Conservation (phyloP, 345 rosid species). For the Raphanus sativus region DNA sequence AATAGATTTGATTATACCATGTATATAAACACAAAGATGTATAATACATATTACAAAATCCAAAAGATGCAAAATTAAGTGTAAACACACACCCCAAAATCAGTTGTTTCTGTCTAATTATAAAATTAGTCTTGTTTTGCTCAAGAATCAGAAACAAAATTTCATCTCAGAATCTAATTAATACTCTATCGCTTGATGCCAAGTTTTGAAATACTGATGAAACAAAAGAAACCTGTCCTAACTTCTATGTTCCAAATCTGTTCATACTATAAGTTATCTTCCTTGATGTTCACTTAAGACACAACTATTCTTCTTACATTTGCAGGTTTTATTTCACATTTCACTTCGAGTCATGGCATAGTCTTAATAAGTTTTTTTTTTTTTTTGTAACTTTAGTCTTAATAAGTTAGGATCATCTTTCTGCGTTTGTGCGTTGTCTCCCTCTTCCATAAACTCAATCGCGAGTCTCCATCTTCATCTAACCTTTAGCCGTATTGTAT, state of each 20-base stretch:
- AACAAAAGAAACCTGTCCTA: conserved; percentile 3
- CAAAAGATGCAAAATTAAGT: not conserved
- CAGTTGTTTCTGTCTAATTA: not conserved
- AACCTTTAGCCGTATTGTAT: conserved; percentile 63
- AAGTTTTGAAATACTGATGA: not conserved
- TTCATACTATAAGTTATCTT: conserved; percentile 30
- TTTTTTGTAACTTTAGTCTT: not conserved
- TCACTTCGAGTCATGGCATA: conserved; percentile 4
- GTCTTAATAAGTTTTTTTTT: not conserved
- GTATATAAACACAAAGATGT: not conserved
- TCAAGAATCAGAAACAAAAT: not conserved
- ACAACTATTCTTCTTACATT: conserved; percentile 29
- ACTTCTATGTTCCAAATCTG: not conserved
- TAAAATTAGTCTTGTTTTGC: not conserved
- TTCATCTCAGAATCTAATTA: not conserved
- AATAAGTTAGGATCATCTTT: conserved; percentile 8
- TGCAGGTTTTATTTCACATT: conserved; percentile 19
- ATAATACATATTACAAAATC: not conserved
- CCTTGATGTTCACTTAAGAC: conserved; percentile 39
- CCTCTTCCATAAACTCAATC: conserved; percentile 81
- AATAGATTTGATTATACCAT: not conserved
- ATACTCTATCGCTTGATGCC: not conserved
- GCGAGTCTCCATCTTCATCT: conserved; percentile 94
- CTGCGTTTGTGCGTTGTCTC: not conserved
- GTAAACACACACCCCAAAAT: not conserved